These are phyloP conservation scores for Nothopassalora personata DNA, from an alignment of 2,329 filamentous ascomycete genomes.

Conservation along the genomic window DNA sequence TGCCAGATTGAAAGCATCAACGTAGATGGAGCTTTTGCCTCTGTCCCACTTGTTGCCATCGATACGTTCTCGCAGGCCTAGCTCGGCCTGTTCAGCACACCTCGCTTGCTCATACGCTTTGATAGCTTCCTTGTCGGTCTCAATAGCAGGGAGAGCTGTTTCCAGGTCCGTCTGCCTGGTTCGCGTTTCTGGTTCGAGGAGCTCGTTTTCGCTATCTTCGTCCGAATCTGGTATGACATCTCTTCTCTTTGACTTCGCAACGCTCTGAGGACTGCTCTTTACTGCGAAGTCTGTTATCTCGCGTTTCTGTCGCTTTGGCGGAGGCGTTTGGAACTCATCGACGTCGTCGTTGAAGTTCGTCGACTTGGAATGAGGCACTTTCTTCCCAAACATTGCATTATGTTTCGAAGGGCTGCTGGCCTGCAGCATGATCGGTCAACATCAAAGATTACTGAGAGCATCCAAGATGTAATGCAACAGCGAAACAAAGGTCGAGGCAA, in stretches of 20 bases:
- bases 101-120: slow-evolving; percentile 70
- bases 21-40: slow-evolving; percentile 85
- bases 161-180: slow-evolving; percentile 61
- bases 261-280: slow-evolving; percentile 24
- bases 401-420: slow-evolving; percentile 40
- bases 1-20: slow-evolving; percentile 93
- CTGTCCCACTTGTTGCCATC: slow-evolving; percentile 61
- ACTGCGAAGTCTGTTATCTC: slow-evolving; percentile 17
- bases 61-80: slow-evolving; percentile 45
- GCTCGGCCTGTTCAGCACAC: slow-evolving; percentile 47
- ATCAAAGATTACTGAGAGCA: neutral
- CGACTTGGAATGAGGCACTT: slow-evolving; percentile 41
- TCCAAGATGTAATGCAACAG: neutral
- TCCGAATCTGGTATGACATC: slow-evolving; percentile 29
- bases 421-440: slow-evolving; percentile 31
- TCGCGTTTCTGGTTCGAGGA: slow-evolving; percentile 21
- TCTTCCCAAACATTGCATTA: slow-evolving; percentile 45
- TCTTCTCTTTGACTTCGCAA: slow-evolving; percentile 7
- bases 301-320: slow-evolving; percentile 40
- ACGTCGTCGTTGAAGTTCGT: slow-evolving; percentile 38
- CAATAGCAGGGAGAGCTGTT: slow-evolving; percentile 62
- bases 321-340: slow-evolving; percentile 33
- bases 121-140: slow-evolving; percentile 65
- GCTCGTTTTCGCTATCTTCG: slow-evolving; percentile 29
- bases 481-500: neutral